Base-by-base conservation (phyloP, 345 rosid species). In the Erodium maritimum region DNA sequence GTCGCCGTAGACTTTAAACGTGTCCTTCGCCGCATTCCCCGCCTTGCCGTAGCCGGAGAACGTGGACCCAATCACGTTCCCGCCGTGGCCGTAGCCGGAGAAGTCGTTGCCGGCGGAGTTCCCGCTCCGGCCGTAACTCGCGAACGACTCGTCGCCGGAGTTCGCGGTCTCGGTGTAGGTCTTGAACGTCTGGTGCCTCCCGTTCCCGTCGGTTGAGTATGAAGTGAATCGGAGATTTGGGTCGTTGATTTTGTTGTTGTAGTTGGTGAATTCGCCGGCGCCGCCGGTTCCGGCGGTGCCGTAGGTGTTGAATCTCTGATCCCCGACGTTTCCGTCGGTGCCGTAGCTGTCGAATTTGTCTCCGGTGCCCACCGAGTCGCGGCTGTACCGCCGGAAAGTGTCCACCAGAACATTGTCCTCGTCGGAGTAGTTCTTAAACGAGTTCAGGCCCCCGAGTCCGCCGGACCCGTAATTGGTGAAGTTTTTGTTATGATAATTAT, bases 61-160 rank as follows among this genome's bases (percentile, higher is more conserved):
- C 58, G 70, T 66, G 7, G 95, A 84, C 6, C 69, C 74, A 1
- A 86, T 61, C 0, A 71, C 77, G 69, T 86, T 86, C 8, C 84
- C 68, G 23, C 66, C 54, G 25, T 55, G 60, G 0, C 83, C 77
- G 5, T 86, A 86, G 61, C 71, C 67, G 1, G 54, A 45, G 71
- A 86, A 86, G 23, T 65, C 79, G 4, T 48, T 62, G 0, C 82
- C 81, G n/a, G 51, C 79, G 1, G 74, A 66, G 29, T 76, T 78
- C 12, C 84, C 95, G 58, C 76, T 69, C 70, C 82, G 84, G 24
- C 86, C 83, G 13, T 86, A 86, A 61, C 80, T 80, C 0, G 54
- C 54, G 64, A 84, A 86, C 20, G 70, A 5, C 58, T 82, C 67
- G 19, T 66, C 42, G 10, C 95, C 95, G 17, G 86, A 57, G 61